Percentiles rank a stretch among this genome's conserved stretches.
Conservation (phyloP, 495 filamentous ascomycete species). For the Amphirosellinia nigrospora region DNA sequence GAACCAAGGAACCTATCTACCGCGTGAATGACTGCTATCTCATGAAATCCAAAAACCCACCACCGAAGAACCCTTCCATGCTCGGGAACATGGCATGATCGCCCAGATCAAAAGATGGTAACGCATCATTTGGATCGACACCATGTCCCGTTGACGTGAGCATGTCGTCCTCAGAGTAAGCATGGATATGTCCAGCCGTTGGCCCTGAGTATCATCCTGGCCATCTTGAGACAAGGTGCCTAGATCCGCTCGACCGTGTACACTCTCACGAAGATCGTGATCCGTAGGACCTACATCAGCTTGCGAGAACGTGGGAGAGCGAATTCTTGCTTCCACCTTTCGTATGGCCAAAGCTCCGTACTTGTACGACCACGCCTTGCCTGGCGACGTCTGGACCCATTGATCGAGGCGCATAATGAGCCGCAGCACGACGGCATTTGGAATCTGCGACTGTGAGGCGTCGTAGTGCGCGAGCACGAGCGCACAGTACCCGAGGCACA, state of each 20-base stretch:
- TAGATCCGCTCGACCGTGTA: neutral
- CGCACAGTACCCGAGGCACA: conserved; percentile 40
- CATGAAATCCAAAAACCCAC: conserved; percentile 40
- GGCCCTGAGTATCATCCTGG: neutral
- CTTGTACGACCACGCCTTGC: conserved; percentile 38
- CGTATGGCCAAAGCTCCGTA: conserved; percentile 36
- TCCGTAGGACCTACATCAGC: neutral
- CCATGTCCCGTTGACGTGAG: conserved; percentile 18
- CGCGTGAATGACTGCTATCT: conserved; percentile 13
- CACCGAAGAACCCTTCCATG: conserved; percentile 42
- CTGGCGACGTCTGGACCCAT: conserved; percentile 37
- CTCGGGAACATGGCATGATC: conserved; percentile 38
- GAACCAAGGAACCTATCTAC: neutral
- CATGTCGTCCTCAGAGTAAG: conserved; percentile 23
- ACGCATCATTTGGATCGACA: conserved; percentile 25
- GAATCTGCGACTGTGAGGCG: conserved; percentile 35
- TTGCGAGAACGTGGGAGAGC: neutral
- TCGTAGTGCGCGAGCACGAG: conserved; percentile 39
- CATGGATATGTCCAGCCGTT: neutral
- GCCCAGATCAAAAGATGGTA: conserved; percentile 30
- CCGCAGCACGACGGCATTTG: conserved; percentile 32
- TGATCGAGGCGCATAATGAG: conserved; percentile 34
- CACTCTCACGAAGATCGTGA: neutral
- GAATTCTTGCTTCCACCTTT: conserved; percentile 34
- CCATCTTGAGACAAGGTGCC: neutral